phyloP scores from a whole-genome alignment of 208 protist species.

The Acanthamoeba rhysodes region DNA sequence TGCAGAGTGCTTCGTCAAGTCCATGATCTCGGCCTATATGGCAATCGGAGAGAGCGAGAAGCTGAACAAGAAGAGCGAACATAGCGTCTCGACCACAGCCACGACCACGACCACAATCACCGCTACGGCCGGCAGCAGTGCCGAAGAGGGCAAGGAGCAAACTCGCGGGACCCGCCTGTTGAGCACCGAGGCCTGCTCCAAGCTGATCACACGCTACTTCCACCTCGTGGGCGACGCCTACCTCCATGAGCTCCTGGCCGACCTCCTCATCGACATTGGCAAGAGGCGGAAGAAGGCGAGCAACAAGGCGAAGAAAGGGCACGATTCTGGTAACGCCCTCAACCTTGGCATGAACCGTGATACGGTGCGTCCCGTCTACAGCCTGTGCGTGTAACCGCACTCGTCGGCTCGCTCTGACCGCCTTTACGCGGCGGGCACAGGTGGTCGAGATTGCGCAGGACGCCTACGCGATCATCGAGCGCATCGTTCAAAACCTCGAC shows the following conservation, averaged over 20 bases:
- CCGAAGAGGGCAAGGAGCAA: neutral
- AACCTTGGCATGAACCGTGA: neutral
- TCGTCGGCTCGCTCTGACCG: neutral
- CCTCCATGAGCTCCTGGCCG: slow-evolving; percentile 22
- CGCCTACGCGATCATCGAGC: neutral
- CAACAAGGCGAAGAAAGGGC: neutral
- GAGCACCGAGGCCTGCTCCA: slow-evolving; percentile 42
- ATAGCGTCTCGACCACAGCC: too few species aligned
- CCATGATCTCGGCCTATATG: slow-evolving; percentile 16
- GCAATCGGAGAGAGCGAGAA: neutral
- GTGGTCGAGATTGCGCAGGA: neutral
- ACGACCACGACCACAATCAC: too few species aligned
- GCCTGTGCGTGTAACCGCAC: neutral
- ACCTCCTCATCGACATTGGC: neutral
- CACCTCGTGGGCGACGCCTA: slow-evolving; percentile 47
- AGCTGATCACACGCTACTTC: slow-evolving; percentile 22
- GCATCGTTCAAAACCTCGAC: neutral
- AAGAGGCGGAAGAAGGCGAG: neutral
- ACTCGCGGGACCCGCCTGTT: neutral
- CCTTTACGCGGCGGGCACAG: neutral
- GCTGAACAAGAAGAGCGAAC: neutral
- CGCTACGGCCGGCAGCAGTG: too few species aligned
- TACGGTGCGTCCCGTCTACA: neutral
- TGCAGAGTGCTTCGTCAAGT: slow-evolving; percentile 17
- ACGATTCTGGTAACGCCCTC: neutral